These are phyloP conservation scores for Vanderwaltozyma tropicalis DNA, from an alignment of 805 yeast genomes.

Conservation along the genomic window DNA sequence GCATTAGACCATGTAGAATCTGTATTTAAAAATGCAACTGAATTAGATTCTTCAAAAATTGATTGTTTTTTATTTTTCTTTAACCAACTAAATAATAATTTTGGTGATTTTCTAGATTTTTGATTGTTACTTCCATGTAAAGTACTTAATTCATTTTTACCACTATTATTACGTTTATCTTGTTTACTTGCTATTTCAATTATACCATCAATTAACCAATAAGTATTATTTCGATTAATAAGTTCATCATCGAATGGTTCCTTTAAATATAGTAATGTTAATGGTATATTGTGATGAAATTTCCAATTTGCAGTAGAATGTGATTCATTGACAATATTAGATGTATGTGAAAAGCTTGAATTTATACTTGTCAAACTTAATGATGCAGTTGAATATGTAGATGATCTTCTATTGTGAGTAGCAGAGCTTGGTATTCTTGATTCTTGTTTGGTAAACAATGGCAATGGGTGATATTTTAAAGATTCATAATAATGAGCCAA, in stretches of 20 bases:
- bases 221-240: slow-evolving; percentile 7
- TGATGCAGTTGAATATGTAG: not conserved
- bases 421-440: not conserved
- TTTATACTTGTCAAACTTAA: slow-evolving; percentile 1
- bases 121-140: not conserved
- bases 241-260: slow-evolving; percentile 18
- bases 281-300: slow-evolving; percentile 16
- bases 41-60: slow-evolving; percentile 8
- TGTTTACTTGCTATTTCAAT: slow-evolving; percentile 9
- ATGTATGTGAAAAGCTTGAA: slow-evolving; percentile 1
- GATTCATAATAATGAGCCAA: slow-evolving; percentile 15
- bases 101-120: slow-evolving; percentile 2
- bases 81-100: slow-evolving; percentile 15
- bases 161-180: not conserved
- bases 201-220: slow-evolving; percentile 21
- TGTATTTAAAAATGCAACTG: slow-evolving; percentile 17
- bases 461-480: slow-evolving; percentile 15
- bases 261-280: slow-evolving; percentile 15
- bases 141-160: not conserved
- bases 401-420: slow-evolving; percentile 3
- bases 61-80: slow-evolving; percentile 8
- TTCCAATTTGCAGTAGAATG: slow-evolving; percentile 19
- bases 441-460: slow-evolving; percentile 11
- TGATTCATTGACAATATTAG: slow-evolving; percentile 1
- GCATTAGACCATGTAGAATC: slow-evolving; percentile 15